Evolutionary conservation across 2,329 filamentous ascomycete species (phyloP), one percentile per base, ranked within the genome.

Genomic region (Xylariaceae sp.): DNA sequence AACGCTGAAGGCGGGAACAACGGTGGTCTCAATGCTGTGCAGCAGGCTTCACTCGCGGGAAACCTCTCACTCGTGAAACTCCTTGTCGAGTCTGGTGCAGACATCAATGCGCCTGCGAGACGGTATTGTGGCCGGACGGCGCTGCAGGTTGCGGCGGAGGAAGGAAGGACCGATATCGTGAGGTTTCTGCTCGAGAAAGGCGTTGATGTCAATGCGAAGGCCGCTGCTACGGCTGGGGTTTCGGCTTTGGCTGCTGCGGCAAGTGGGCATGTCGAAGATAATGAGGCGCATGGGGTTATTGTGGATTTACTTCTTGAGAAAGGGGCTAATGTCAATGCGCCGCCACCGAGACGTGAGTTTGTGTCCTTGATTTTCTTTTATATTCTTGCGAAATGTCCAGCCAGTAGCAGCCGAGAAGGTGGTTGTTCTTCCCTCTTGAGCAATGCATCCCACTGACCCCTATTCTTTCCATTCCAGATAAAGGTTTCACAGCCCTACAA

Each of bases 401-500:
- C n/a, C n/a, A n/a, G n/a, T n/a, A n/a, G n/a, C n/a, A n/a, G n/a
- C n/a, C n/a, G n/a, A n/a, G n/a, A n/a, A n/a, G n/a, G n/a, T n/a
- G n/a, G n/a, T n/a, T n/a, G n/a, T n/a, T n/a, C n/a, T n/a, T n/a
- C n/a, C n/a, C n/a, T n/a, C n/a, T n/a, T n/a, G n/a, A n/a, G n/a
- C n/a, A n/a, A n/a, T 32, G 16, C 27, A 8, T 8, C 27, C 27
- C 27, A n/a, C n/a, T n/a, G n/a, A n/a, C n/a, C n/a, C n/a, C 5
- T 8, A 8, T 32, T 32, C 27, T 32, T 16, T 32, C 27, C 12
- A 4, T 16, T 14, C 16, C 7, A 32, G 27, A 57, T 57, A 64
- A 52, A 66, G 67, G 44, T 52, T 63, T 48, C 61, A 76, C 53
- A 61, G 70, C 58, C 52, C 68, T 64, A 59, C 72, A 55, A 60